phyloP scores from a whole-genome alignment of 2,329 filamentous ascomycete genomes.

The Penicillium hesseltinei region DNA sequence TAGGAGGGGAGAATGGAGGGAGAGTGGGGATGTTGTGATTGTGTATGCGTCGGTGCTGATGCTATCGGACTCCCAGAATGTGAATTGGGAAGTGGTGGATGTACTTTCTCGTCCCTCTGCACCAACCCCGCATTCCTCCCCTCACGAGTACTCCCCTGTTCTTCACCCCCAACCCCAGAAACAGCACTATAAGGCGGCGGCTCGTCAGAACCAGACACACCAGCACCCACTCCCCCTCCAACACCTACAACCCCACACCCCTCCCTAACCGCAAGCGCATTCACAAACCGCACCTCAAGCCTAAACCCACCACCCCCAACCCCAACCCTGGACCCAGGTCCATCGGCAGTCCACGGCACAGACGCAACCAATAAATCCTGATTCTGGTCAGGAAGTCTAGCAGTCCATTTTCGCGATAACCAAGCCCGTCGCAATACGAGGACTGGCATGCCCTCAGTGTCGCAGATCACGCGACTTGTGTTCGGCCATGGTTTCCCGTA shows the following conservation, averaged over 20 bases:
- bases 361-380: not conserved
- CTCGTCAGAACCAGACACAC: not conserved
- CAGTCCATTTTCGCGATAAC: slow-evolving; percentile 2
- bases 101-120: not conserved
- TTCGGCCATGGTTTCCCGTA: slow-evolving; percentile 19
- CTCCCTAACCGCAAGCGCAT: slow-evolving; percentile 11
- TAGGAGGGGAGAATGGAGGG: slow-evolving; percentile 14
- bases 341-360: not conserved
- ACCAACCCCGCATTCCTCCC: not conserved
- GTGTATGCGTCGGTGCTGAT: not conserved
- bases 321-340: not conserved
- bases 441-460: slow-evolving; percentile 9
- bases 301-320: slow-evolving; percentile 6
- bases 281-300: slow-evolving; percentile 13
- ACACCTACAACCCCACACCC: too few species aligned
- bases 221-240: too few species aligned
- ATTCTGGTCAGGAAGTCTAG: not conserved
- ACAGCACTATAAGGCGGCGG: slow-evolving; percentile 16
- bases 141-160: not conserved
- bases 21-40: not conserved
- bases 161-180: not conserved
- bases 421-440: slow-evolving; percentile 19
- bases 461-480: slow-evolving; percentile 17
- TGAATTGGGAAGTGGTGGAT: not conserved
- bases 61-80: not conserved